Evolutionary conservation across 371 early-diverging fungal species (phyloP).

Genomic region (Rhizomucor pusillus): DNA sequence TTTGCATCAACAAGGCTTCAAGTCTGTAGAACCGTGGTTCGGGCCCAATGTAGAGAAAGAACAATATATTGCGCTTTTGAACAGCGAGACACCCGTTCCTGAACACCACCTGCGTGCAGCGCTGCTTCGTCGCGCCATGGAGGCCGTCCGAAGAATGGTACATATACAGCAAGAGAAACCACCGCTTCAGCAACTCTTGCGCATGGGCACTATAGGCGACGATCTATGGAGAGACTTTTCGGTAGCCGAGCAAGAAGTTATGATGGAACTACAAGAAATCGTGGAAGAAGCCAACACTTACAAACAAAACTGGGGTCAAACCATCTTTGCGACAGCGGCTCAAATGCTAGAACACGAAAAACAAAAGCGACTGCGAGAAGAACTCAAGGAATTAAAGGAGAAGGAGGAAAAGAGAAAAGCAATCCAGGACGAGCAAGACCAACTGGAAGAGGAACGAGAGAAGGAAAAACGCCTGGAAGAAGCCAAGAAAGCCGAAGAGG

Average conservation of each 20-base stretch:
- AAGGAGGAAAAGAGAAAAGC: slow-evolving; percentile 37
- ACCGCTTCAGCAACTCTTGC: slow-evolving; percentile 72
- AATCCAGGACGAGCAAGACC: neutral
- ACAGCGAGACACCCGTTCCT: slow-evolving; percentile 56
- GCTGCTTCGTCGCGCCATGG: slow-evolving; percentile 83
- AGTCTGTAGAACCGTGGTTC: slow-evolving; percentile 65
- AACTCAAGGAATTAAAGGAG: slow-evolving; percentile 45
- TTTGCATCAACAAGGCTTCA: slow-evolving; percentile 21
- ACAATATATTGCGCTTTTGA: slow-evolving; percentile 69
- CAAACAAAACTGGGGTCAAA: slow-evolving; percentile 84
- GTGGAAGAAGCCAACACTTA: slow-evolving; percentile 81
- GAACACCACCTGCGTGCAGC: slow-evolving; percentile 72
- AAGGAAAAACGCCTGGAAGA: slow-evolving; percentile 21
- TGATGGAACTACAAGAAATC: slow-evolving; percentile 80
- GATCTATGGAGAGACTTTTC: slow-evolving; percentile 82
- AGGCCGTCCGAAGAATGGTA: slow-evolving; percentile 73
- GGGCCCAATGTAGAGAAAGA: slow-evolving; percentile 63
- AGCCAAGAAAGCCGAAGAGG: slow-evolving; percentile 19
- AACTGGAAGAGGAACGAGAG: slow-evolving; percentile 6
- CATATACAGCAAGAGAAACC: slow-evolving; percentile 84
- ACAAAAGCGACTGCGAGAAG: slow-evolving; percentile 46
- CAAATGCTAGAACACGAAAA: slow-evolving; percentile 71
- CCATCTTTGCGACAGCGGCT: slow-evolving; percentile 81
- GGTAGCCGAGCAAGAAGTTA: slow-evolving; percentile 85
- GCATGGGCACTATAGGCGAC: slow-evolving; percentile 88